Percentiles rank a stretch among this genome's conserved stretches.
These are phyloP conservation scores for Talaromyces proteolyticus DNA, from an alignment of 495 filamentous ascomycete genomes.

Conservation along the genomic window DNA sequence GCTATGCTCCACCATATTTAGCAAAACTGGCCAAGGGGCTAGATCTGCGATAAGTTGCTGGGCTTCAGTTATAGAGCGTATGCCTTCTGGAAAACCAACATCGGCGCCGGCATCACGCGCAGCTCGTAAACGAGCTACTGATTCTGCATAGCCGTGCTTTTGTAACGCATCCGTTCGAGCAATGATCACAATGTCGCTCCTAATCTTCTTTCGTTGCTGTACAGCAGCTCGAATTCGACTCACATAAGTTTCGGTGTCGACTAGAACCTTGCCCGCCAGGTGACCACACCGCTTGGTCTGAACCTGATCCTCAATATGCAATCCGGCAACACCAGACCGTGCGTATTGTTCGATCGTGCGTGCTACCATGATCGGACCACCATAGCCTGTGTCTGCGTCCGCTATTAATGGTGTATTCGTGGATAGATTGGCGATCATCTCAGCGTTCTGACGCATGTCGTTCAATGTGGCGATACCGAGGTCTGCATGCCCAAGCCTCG, in stretches of 20 bases:
- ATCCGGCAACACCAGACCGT: constrained; percentile 47
- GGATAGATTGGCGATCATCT: constrained; percentile 36
- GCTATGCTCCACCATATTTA: constrained; percentile 6
- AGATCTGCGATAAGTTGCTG: constrained; percentile 12
- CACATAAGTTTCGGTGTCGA: constrained; percentile 31
- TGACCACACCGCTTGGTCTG: constrained; percentile 49
- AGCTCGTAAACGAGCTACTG: constrained; percentile 33
- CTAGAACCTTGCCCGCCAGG: constrained; percentile 45
- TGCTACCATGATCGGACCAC: constrained; percentile 58
- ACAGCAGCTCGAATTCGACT: constrained; percentile 41
- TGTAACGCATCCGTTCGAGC: constrained; percentile 52
- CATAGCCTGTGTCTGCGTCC: constrained; percentile 66
- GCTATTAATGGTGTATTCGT: constrained; percentile 54
- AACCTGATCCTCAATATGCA: constrained; percentile 60
- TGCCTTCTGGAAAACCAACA: constrained; percentile 50
- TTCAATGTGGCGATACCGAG: constrained; percentile 52
- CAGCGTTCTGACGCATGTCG: constrained; percentile 39
- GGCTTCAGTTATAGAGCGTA: constrained; percentile 36
- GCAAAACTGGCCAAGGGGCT: constrained; percentile 1
- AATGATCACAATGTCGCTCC: constrained; percentile 48
- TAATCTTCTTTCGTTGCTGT: constrained; percentile 23
- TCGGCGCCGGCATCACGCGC: constrained; percentile 44
- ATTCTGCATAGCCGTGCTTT: constrained; percentile 43
- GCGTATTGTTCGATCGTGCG: constrained; percentile 54
- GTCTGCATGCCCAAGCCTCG: constrained; percentile 61